These are phyloP conservation scores for Dictyostelium intermedium DNA, from an alignment of 78 protist genomes.

Conservation along the genomic window DNA sequence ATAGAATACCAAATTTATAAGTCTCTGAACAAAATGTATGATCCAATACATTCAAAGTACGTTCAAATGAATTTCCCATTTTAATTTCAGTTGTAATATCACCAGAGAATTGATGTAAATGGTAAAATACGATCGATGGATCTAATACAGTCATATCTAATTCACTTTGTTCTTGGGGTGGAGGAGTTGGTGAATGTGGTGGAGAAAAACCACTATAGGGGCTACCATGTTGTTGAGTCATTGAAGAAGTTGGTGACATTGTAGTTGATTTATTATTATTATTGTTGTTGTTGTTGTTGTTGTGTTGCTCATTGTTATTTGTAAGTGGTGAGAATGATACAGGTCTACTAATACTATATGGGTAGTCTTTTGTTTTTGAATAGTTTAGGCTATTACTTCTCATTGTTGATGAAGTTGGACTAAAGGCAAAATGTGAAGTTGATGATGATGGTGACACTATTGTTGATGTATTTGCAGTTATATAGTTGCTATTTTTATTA, in stretches of 20 bases:
- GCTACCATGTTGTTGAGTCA: neutral
- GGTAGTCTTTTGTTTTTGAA: neutral
- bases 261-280: neutral
- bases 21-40: conserved; percentile 76
- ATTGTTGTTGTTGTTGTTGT: neutral
- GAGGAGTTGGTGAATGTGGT: conserved; percentile 68
- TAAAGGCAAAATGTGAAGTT: neutral
- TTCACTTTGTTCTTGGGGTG: neutral
- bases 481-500: neutral
- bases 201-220: conserved; percentile 38
- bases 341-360: neutral
- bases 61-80: conserved; percentile 54
- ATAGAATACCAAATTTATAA: conserved; percentile 67
- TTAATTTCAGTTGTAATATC: conserved; percentile 68
- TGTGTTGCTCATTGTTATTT: neutral
- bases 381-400: neutral
- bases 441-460: neutral
- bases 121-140: conserved; percentile 68
- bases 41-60: conserved; percentile 52
- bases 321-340: neutral
- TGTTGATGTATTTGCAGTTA: neutral
- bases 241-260: conserved; percentile 26
- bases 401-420: neutral
- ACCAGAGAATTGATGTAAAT: conserved; percentile 71
- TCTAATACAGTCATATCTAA: conserved; percentile 41